A percentile compares a stretch with the other conserved stretches of the same genome.
Conservation (phyloP, 495 filamentous ascomycete genomes). For the Usnea hakonensis region DNA sequence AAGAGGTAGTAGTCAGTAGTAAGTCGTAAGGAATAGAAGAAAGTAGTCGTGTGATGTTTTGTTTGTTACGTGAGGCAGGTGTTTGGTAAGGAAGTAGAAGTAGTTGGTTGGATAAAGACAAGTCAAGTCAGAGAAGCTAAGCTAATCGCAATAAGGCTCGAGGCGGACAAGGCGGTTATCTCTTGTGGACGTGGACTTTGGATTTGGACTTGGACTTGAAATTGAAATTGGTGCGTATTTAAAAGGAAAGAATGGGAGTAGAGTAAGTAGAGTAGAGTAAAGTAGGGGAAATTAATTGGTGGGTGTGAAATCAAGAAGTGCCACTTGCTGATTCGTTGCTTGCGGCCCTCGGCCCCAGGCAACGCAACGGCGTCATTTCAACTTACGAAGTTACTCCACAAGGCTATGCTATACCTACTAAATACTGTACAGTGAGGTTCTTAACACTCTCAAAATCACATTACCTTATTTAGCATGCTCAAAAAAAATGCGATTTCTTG, state of each 20-base stretch:
- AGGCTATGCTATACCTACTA: too few species aligned
- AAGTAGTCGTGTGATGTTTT: constrained; percentile 7
- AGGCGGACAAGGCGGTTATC: constrained; percentile 17
- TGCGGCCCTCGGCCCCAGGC: too few species aligned
- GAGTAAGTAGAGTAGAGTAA: too few species aligned
- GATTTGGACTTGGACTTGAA: too few species aligned
- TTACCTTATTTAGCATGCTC: too few species aligned
- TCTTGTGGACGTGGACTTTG: too few species aligned
- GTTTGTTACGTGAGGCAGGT: neutral
- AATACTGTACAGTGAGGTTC: too few species aligned
- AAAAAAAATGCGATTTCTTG: too few species aligned
- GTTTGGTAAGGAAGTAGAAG: neutral
- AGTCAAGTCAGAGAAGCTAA: neutral
- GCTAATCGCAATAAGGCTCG: neutral
- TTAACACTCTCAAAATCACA: too few species aligned
- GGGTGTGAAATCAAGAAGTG: constrained; percentile 7
- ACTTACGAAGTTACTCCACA: too few species aligned
- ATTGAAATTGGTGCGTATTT: too few species aligned
- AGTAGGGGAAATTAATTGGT: too few species aligned
- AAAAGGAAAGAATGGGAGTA: constrained; percentile 2
- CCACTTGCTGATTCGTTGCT: constrained; percentile 12
- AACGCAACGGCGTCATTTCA: constrained; percentile 8
- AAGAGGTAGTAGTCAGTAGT: constrained; percentile 1
- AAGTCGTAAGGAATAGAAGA: neutral
- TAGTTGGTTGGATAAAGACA: neutral